phyloP scores from a whole-genome alignment of 2,329 filamentous ascomycete genomes.

The Cryphonectria radicalis region DNA sequence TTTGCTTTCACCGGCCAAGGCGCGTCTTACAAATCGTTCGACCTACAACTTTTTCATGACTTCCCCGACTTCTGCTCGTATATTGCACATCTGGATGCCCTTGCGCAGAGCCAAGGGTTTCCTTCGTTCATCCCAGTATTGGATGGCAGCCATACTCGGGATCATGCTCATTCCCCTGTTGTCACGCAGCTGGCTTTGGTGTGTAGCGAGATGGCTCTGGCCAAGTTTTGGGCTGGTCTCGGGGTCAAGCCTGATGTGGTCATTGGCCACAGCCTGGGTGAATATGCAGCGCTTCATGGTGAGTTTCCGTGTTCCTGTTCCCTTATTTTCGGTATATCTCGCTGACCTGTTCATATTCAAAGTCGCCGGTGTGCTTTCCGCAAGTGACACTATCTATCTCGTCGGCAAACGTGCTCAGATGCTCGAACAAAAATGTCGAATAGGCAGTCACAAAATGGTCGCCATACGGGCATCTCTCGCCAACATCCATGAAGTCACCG shows the following conservation, averaged over 20 bases:
- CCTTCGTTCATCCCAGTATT: conserved; percentile 47
- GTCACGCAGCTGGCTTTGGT: conserved; percentile 45
- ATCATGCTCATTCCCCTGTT: conserved; percentile 30
- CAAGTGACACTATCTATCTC: conserved; percentile 63
- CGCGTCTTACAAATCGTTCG: conserved; percentile 38
- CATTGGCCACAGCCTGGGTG: conserved; percentile 64
- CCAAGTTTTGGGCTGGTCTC: conserved; percentile 47
- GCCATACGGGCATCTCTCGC: conserved; percentile 36
- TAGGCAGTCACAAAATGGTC: conserved; percentile 41
- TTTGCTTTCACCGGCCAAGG: conserved; percentile 55
- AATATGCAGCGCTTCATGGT: conserved; percentile 67
- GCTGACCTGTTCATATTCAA: background rate
- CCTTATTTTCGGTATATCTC: background rate
- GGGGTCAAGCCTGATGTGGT: conserved; percentile 49
- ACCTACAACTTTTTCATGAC: conserved; percentile 40
- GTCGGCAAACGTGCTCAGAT: conserved; percentile 63
- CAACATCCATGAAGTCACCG: conserved; percentile 32
- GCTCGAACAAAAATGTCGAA: conserved; percentile 57
- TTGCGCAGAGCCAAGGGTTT: conserved; percentile 41
- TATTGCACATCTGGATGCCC: conserved; percentile 39
- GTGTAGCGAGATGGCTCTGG: conserved; percentile 48
- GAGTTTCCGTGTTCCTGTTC: background rate
- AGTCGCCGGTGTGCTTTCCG: conserved; percentile 66
- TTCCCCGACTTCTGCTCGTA: conserved; percentile 40
- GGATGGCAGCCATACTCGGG: conserved; percentile 39